Base-by-base conservation (phyloP, 441 rosid genomes). In the Euphorbia schlechtendalii region DNA sequence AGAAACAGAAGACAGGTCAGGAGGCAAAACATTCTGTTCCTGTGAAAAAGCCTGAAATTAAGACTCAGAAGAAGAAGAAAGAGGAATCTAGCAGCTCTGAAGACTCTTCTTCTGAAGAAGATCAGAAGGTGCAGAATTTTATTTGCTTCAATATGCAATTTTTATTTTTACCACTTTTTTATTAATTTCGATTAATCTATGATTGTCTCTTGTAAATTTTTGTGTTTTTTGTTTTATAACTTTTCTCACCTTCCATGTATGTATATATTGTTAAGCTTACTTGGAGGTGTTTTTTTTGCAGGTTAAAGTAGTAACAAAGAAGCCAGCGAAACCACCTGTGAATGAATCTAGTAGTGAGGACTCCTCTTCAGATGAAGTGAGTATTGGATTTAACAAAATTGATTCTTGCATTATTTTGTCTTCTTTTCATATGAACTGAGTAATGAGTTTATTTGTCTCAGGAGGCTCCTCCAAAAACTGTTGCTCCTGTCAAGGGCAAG, bases 1-100 rank as follows among this genome's bases (percentile, higher is more conserved):
- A 87, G 83, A 92, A 87, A 84, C 91, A 78, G 75, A 92, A 92
- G 86, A 77, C 55, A 27, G 74, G 80, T 17, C 76, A 53, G 2
- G 78, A 56, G 20, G 71, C 78, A n/a, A 76, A 74, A 17, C 78
- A 78, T 51, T 82, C 84, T 73, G 74, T 77, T 30, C 32, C 68
- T 60, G 88, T 83, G 77, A 76, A 59, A 46, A 85, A 83, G 57
- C 62, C 67, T 63, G 82, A 69, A 70, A 70, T 68, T 0, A 86
- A 87, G 82, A 61, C 74, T 2, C 83, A 66, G 48, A 81, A 74
- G 67, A 82, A 77, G 69, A 82, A 76, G 64, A 85, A 83, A 73
- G 80, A 63, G 36, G 91, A 82, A 63, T 76, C 73, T 1, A 77
- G 80, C 53, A 71, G 83, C 70, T 86, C 96, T 56, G 72, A 78